Conservation (phyloP, 352 stramenopile genomes). For the Phytopythium aichiense region DNA sequence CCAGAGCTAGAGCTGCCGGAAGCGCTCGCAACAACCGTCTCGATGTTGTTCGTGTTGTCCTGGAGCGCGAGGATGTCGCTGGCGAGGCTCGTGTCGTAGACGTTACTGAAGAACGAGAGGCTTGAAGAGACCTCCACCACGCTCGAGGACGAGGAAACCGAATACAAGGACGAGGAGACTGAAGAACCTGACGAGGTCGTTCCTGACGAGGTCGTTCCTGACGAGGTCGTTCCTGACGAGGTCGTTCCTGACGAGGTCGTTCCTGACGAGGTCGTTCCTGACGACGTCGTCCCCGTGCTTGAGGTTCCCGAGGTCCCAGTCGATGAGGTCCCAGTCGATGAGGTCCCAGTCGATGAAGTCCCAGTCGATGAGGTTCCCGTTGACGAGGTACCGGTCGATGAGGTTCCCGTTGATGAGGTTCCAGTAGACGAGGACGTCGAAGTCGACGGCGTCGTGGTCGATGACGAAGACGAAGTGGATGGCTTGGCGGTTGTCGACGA, state of each 20-base stretch:
- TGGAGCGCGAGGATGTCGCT: constrained; percentile 20
- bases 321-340: not conserved
- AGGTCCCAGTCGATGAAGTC: constrained; percentile 9
- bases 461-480: not conserved
- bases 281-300: not conserved
- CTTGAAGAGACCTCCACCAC: constrained; percentile 7
- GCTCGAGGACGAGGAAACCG: not conserved
- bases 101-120: constrained; percentile 26
- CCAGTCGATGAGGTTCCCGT: constrained; percentile 13
- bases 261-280: constrained; percentile 2
- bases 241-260: not conserved
- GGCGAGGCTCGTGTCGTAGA: constrained; percentile 21
- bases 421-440: not conserved
- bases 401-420: not conserved
- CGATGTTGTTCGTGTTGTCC: constrained; percentile 33
- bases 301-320: not conserved
- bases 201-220: constrained; percentile 11
- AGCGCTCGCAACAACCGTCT: constrained; percentile 18
- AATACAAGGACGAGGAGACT: not conserved
- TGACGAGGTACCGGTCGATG: not conserved
- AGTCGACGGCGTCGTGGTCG: not conserved
- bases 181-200: not conserved
- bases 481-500: constrained; percentile 4
- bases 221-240: constrained; percentile 12
- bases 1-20: not conserved